Evolutionary conservation across 2,329 filamentous ascomycete species (phyloP).

Genomic region (Alternaria gaisen): DNA sequence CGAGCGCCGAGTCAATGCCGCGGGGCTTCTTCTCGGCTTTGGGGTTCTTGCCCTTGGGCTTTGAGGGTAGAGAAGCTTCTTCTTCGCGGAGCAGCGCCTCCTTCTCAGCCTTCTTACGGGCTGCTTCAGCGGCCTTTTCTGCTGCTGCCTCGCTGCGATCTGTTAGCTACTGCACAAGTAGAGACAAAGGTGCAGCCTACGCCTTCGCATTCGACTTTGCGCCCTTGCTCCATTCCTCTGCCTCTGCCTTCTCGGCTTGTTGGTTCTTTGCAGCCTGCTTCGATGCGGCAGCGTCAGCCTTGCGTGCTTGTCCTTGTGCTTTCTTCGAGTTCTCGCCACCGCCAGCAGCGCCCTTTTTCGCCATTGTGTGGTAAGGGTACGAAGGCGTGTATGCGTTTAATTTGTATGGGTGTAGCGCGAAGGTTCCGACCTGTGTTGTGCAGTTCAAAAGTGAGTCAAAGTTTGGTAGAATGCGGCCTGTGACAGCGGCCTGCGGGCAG

Average conservation of each 20-base stretch:
- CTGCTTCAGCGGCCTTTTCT: slow-evolving; percentile 81
- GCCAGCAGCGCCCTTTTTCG: slow-evolving; percentile 65
- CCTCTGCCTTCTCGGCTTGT: slow-evolving; percentile 73
- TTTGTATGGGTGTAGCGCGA: not conserved
- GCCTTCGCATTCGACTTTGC: slow-evolving; percentile 87
- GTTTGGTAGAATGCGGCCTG: slow-evolving; percentile 17
- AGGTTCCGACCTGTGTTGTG: not conserved
- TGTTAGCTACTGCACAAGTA: slow-evolving; percentile 12
- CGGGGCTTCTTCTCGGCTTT: slow-evolving; percentile 63
- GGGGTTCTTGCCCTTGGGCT: slow-evolving; percentile 75
- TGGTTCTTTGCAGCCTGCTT: slow-evolving; percentile 78
- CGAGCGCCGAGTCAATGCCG: slow-evolving; percentile 72
- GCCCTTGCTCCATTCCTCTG: slow-evolving; percentile 83
- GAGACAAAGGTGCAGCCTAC: slow-evolving; percentile 61
- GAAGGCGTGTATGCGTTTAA: not conserved
- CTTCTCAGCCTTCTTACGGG: slow-evolving; percentile 90
- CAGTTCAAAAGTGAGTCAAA: slow-evolving; percentile 24
- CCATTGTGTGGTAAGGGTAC: slow-evolving; percentile 30
- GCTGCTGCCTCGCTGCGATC: slow-evolving; percentile 78
- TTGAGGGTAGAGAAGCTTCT: slow-evolving; percentile 72
- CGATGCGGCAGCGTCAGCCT: slow-evolving; percentile 83
- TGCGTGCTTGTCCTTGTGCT: slow-evolving; percentile 86
- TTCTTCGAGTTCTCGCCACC: slow-evolving; percentile 84
- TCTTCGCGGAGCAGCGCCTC: slow-evolving; percentile 85
- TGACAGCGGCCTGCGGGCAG: slow-evolving; percentile 19